Percentiles rank a stretch among this genome's conserved stretches.
phyloP scores from a whole-genome alignment of 139 green algal species.

The Chlamydomonas sp. region DNA sequence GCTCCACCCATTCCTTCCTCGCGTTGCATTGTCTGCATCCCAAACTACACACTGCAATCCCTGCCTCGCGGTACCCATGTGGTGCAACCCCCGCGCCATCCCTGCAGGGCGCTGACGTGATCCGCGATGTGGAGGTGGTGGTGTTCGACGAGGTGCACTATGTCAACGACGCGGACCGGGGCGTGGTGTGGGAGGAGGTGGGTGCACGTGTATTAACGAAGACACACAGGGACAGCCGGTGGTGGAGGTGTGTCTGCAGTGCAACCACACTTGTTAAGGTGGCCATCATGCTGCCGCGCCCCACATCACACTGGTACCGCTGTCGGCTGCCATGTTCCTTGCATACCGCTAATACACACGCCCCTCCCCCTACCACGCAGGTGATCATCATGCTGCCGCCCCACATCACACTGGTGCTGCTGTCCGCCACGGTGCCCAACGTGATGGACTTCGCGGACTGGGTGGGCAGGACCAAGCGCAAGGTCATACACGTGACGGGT shows the following conservation, averaged over 20 bases:
- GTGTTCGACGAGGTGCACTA: constrained; percentile 99
- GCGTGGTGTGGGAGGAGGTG: constrained; percentile 92
- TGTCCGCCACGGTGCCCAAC: constrained; percentile 98
- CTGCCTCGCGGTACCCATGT: too few relatives aligned
- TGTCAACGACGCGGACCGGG: constrained; percentile 94
- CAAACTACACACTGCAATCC: too few relatives aligned
- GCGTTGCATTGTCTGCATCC: background rate
- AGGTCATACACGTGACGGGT: constrained; percentile 88
- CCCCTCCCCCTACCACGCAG: constrained; percentile 58
- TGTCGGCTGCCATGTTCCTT: constrained; percentile 59
- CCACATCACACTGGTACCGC: constrained; percentile 92
- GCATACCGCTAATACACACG: background rate
- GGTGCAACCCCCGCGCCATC: background rate
- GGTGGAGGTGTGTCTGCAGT: background rate
- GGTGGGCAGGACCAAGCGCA: constrained; percentile 95
- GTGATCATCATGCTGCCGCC: constrained; percentile 99
- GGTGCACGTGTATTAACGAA: background rate
- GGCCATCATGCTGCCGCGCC: constrained; percentile 98
- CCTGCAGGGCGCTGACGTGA: constrained; percentile 83
- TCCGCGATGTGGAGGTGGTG: constrained; percentile 96
- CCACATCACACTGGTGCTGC: constrained; percentile 92
- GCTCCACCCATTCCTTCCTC: too few relatives aligned
- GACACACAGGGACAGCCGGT: too few relatives aligned
- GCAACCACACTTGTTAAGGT: constrained; percentile 61
- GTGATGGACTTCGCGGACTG: constrained; percentile 98